Evolutionary conservation across 805 yeast species (phyloP).

Genomic region (Nematodospora valgi): DNA sequence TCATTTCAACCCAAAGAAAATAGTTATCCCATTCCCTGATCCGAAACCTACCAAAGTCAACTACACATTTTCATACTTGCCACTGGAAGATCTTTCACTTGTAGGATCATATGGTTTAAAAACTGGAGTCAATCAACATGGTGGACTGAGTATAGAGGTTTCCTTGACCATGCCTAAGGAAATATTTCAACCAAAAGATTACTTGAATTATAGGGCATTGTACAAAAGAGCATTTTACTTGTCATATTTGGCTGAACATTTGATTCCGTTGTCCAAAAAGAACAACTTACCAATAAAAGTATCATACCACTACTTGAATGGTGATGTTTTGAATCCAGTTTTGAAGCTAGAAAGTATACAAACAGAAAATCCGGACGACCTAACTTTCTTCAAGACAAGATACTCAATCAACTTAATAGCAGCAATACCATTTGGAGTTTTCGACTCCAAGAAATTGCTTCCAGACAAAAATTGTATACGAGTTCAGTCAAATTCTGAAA

Average conservation of each 20-base stretch:
- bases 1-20: slow-evolving; percentile 47
- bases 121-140: slow-evolving; percentile 65
- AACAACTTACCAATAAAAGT: slow-evolving; percentile 59
- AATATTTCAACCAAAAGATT: slow-evolving; percentile 82
- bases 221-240: slow-evolving; percentile 87
- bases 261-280: slow-evolving; percentile 51
- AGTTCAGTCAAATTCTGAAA: slow-evolving; percentile 46
- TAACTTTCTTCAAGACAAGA: slow-evolving; percentile 59
- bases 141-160: slow-evolving; percentile 71
- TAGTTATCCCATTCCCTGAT: slow-evolving; percentile 81
- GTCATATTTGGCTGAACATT: slow-evolving; percentile 69
- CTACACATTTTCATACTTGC: slow-evolving; percentile 63
- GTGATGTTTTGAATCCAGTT: slow-evolving; percentile 74
- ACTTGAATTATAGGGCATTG: slow-evolving; percentile 81
- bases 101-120: slow-evolving; percentile 90
- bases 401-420: slow-evolving; percentile 69
- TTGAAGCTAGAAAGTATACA: slow-evolving; percentile 57
- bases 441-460: slow-evolving; percentile 70
- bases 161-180: slow-evolving; percentile 76
- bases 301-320: slow-evolving; percentile 66
- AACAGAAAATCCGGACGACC: slow-evolving; percentile 48
- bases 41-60: slow-evolving; percentile 77
- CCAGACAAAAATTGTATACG: slow-evolving; percentile 84
- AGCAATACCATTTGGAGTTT: slow-evolving; percentile 67
- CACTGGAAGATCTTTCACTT: slow-evolving; percentile 73